Evolutionary conservation across 1,284 basidiomycete species (phyloP), one percentile per base, ranked within the genome.

Genomic region (Cutaneotrichosporon cavernicola): DNA sequence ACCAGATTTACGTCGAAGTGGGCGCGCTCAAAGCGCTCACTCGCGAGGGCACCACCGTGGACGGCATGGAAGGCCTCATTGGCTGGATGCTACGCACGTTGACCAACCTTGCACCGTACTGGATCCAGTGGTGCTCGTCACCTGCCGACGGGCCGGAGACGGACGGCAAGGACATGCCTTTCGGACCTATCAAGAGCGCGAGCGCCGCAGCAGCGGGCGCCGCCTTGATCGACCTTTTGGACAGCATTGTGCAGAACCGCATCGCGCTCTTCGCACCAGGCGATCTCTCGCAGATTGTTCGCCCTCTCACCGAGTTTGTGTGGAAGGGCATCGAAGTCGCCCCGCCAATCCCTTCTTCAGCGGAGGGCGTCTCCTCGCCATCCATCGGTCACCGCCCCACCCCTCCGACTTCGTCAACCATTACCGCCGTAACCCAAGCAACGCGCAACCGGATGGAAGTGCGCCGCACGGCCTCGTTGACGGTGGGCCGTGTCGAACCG

Each of bases 1-100:
- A 79, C 49, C 70, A 76, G 55, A 67, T 76, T 38, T 73, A 68
- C 51, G 76, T 76, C 18, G 70, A 76, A 61, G 72, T 76, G 2
- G 74, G 67, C 1, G 74, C 76, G 1, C 66, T 79, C 52, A 75
- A 73, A 51, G 71, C 73, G 0, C 65, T 79, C 46, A 75, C 74
- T 0, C 74, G 72, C 40, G 70, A 72, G 43, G 77, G 77, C 5
- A 61, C 65, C 0, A 58, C 69, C 13, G 72, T 76, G 4, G 69
- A 72, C 22, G 72, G 72, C 11, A 65, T 75, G 58, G 69, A 70
- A 1, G 77, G 77, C 2, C 63, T 79, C 38, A 69, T 77, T 4
- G 76, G 75, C 2, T 76, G 74, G 71, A 62, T 76, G 30, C 52
- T 76, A 9, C 56, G 62, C 14, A 63, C 65, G 22, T 49, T 77